Evolutionary conservation across 2,329 filamentous ascomycete species (phyloP).

Genomic region (Claviceps sp.): DNA sequence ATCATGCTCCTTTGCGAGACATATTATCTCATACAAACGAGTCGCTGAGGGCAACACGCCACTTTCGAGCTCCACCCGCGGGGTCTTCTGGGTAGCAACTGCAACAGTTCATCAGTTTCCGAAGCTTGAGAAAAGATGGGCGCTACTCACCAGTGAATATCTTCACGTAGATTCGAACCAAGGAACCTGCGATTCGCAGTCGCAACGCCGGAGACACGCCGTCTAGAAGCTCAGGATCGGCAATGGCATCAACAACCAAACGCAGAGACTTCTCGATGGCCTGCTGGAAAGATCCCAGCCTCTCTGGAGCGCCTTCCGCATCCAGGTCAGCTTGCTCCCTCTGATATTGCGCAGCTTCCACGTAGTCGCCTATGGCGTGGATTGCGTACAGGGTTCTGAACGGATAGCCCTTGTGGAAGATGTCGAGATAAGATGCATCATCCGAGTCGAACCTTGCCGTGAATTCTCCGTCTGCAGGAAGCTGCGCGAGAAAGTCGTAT

Average conservation of each 20-base stretch:
- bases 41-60: conserved; percentile 2
- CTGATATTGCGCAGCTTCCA: conserved; percentile 29
- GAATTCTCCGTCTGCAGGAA: conserved; percentile 54
- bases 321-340: conserved; percentile 14
- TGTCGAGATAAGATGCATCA: conserved; percentile 37
- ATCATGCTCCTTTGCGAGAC: conserved; percentile 10
- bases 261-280: conserved; percentile 29
- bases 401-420: conserved; percentile 57
- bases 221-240: conserved; percentile 39
- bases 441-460: conserved; percentile 44
- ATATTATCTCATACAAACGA: conserved; percentile 15
- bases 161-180: conserved; percentile 17
- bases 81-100: neutral
- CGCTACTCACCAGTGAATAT: conserved; percentile 13
- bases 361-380: conserved; percentile 50
- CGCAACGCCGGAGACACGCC: conserved; percentile 13
- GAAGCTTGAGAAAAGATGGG: neutral
- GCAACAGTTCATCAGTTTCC: neutral
- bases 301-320: neutral
- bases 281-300: conserved; percentile 9
- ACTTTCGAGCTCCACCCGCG: conserved; percentile 2
- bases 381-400: conserved; percentile 65
- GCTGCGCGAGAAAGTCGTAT: conserved; percentile 54
- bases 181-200: conserved; percentile 14
- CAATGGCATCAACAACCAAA: conserved; percentile 47